phyloP scores from a whole-genome alignment of 129 eudicot species.

The Glebionis coronaria region DNA sequence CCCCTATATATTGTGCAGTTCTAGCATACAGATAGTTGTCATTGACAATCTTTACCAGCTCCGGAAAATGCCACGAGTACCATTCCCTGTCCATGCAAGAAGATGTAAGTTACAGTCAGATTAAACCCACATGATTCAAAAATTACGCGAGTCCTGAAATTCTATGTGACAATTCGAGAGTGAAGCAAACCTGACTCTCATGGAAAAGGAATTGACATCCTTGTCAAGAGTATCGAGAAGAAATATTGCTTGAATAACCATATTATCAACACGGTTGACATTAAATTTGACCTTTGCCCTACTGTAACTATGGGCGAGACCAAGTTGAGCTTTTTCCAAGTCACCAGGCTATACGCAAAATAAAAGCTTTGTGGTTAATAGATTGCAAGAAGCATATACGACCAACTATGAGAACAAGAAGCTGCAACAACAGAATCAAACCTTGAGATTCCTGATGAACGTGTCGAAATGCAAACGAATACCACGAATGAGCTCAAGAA shows the following conservation, averaged over 20 bases:
- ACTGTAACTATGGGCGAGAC: conserved; percentile 89
- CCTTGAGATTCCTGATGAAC: conserved; percentile 77
- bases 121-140: neutral
- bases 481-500: conserved; percentile 89
- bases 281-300: conserved; percentile 92
- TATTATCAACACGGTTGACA: conserved; percentile 87
- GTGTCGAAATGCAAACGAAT: conserved; percentile 70
- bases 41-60: conserved; percentile 83
- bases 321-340: conserved; percentile 90
- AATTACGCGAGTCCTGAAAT: no score
- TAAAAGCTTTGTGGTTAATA: neutral
- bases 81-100: conserved; percentile 59
- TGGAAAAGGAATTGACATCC: conserved; percentile 84
- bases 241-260: conserved; percentile 90
- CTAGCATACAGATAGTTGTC: conserved; percentile 95
- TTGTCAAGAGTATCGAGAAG: conserved; percentile 96
- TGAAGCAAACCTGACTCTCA: conserved; percentile 72
- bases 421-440: conserved; percentile 8
- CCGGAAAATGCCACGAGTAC: conserved; percentile 99
- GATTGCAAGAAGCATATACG: neutral
- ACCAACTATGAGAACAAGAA: neutral
- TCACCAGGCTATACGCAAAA: conserved; percentile 65
- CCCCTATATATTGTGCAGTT: conserved; percentile 66
- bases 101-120: neutral
- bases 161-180: neutral